These are phyloP conservation scores for Cryphonectria nitschkei DNA, from an alignment of 2,329 filamentous ascomycete genomes.

Conservation along the genomic window DNA sequence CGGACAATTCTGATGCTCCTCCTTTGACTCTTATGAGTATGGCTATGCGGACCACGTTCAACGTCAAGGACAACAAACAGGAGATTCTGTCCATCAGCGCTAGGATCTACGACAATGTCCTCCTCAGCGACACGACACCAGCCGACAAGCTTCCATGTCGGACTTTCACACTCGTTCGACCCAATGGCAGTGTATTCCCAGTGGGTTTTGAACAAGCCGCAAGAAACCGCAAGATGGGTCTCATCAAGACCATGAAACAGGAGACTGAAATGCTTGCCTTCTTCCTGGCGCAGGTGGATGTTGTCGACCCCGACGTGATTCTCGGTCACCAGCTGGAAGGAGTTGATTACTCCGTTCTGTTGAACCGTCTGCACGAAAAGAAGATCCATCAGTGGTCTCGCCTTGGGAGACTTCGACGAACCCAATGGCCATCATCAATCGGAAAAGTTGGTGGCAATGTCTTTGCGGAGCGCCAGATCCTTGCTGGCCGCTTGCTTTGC, in stretches of 20 bases:
- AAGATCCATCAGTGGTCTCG: slow-evolving; percentile 95
- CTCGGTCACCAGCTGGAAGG: slow-evolving; percentile 96
- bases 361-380: slow-evolving; percentile 84
- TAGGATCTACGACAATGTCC: slow-evolving; percentile 89
- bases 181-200: slow-evolving; percentile 75
- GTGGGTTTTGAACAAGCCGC: slow-evolving; percentile 82
- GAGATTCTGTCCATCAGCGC: slow-evolving; percentile 92
- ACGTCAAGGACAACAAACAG: slow-evolving; percentile 91
- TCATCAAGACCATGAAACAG: slow-evolving; percentile 79
- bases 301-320: slow-evolving; percentile 89
- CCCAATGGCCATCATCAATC: slow-evolving; percentile 85
- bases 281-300: slow-evolving; percentile 86
- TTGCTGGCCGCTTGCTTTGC: slow-evolving; percentile 86
- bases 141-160: slow-evolving; percentile 87
- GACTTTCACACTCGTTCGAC: slow-evolving; percentile 90
- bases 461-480: slow-evolving; percentile 88
- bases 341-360: slow-evolving; percentile 88
- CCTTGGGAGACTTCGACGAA: slow-evolving; percentile 82
- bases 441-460: slow-evolving; percentile 86
- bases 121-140: slow-evolving; percentile 82
- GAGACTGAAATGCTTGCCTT: slow-evolving; percentile 85
- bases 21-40: slow-evolving; percentile 96
- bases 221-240: slow-evolving; percentile 72
- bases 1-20: slow-evolving; percentile 80
- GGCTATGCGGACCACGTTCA: slow-evolving; percentile 84